These are phyloP conservation scores for Mycena vitilis DNA, from an alignment of 768 basidiomycete genomes.

Conservation along the genomic window DNA sequence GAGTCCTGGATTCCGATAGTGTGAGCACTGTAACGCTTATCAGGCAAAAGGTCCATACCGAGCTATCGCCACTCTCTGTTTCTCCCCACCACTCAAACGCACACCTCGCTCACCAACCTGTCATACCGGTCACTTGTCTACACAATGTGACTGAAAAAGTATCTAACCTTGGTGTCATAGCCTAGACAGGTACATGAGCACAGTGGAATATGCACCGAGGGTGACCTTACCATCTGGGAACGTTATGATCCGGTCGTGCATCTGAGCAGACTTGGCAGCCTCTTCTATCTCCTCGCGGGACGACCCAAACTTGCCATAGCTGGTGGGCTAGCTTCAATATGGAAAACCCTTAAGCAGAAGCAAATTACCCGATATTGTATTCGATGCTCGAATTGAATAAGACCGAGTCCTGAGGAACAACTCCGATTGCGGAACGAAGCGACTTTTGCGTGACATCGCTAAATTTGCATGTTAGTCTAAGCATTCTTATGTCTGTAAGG, in stretches of 20 bases:
- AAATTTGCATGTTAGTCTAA: constrained; percentile 11
- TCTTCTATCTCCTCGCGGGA: constrained; percentile 79
- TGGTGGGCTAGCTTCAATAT: constrained; percentile 39
- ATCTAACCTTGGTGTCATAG: constrained; percentile 79
- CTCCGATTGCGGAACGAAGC: constrained; percentile 84
- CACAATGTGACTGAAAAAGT: neutral
- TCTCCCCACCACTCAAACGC: constrained; percentile 87
- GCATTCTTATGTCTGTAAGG: neutral
- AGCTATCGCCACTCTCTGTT: constrained; percentile 90
- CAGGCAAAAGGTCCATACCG: constrained; percentile 16
- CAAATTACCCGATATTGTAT: constrained; percentile 77
- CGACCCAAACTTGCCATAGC: constrained; percentile 83
- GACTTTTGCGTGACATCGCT: constrained; percentile 87
- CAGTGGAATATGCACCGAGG: neutral
- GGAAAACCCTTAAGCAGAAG: neutral
- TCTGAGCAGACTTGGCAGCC: constrained; percentile 85
- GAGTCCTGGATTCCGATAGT: constrained; percentile 57
- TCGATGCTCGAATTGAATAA: constrained; percentile 78
- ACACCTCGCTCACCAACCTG: constrained; percentile 84
- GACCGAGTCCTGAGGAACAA: constrained; percentile 89
- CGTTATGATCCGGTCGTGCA: constrained; percentile 85
- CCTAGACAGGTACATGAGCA: constrained; percentile 44
- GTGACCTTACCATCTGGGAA: constrained; percentile 75
- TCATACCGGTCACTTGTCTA: neutral
- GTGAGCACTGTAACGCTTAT: neutral